Base-by-base conservation (phyloP, 2,329 filamentous ascomycete species). In the Mycocentrospora acerina region DNA sequence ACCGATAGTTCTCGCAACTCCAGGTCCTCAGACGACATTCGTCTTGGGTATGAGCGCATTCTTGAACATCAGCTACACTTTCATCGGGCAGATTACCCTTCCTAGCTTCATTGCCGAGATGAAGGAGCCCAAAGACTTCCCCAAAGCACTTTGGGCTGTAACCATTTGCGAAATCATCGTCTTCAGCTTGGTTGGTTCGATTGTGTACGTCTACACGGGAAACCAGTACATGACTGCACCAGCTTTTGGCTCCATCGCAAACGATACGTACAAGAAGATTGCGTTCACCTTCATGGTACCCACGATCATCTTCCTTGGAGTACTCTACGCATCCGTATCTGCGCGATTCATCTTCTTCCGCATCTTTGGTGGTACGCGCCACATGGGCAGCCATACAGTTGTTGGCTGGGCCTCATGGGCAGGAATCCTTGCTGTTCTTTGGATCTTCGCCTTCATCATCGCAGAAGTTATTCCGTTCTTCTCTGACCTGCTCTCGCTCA, bases 91-190 rank as follows among this genome's bases (percentile, higher is more conserved):
- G 64, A 95, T 95, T 57, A 95, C 90, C 0, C 77, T 96, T 11
- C 90, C 90, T 1, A 91, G 86, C 54, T 96, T 96, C 72, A 96
- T 96, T 50, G 90, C 90, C 3, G 90, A 96, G 68, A 96, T 96
- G 90, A 86, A 78, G 60, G 74, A 82, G 31, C 81, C 77, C 2
- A 82, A 79, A 40, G 90, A 96, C 53, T 96, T 96, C 62, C 89
- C 89, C 55, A 96, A 96, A 70, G 88, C 90, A 2, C 79, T 96
- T 1, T 95, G 89, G 81, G 85, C 85, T 2, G 90, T 94, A 45
- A 95, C 90, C 9, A 86, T 95, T 49, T 85, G 85, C 38, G 90
- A 96, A 60, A 79, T 95, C 40, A 79, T 95, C 42, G 77, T 95
- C 13, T 96, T 95, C 70, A 86, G 84, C 59, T 70, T 93, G 29